phyloP scores from a whole-genome alignment of 306 rosid genomes.

The Biancaea sappan region DNA sequence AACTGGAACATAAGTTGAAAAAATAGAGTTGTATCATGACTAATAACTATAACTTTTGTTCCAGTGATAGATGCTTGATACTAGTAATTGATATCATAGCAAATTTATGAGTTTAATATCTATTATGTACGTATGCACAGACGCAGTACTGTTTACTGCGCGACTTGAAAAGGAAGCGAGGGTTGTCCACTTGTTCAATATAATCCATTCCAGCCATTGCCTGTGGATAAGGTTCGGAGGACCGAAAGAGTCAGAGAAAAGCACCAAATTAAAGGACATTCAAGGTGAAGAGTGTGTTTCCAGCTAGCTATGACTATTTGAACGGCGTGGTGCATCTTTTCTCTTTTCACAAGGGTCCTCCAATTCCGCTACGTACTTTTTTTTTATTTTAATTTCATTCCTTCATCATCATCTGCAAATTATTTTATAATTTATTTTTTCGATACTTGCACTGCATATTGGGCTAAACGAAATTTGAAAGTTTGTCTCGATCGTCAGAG shows the following conservation, averaged over 20 bases:
- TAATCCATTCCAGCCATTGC: background rate
- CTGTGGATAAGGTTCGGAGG: slow-evolving; percentile 8
- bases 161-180: slow-evolving; percentile 13
- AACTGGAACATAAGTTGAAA: too few species aligned
- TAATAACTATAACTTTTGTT: too few species aligned
- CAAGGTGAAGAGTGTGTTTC: background rate
- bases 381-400: too few species aligned
- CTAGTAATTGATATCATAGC: too few species aligned
- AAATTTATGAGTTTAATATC: too few species aligned
- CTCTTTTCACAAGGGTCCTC: background rate
- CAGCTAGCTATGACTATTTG: background rate
- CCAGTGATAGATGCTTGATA: too few species aligned
- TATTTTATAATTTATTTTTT: too few species aligned
- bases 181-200: slow-evolving; percentile 20
- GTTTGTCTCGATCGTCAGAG: background rate
- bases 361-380: background rate
- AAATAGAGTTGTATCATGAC: too few species aligned
- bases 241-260: background rate
- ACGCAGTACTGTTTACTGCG: background rate
- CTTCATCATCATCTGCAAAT: too few species aligned
- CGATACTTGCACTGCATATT: too few species aligned
- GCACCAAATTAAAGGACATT: background rate
- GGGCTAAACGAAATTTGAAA: too few species aligned
- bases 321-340: background rate
- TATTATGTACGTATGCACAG: too few species aligned